A percentile compares a stretch with the other conserved stretches of the same genome.
Evolutionary conservation across 2,329 filamentous ascomycete genomes (phyloP).

Genomic region (Aureobasidium sp.): DNA sequence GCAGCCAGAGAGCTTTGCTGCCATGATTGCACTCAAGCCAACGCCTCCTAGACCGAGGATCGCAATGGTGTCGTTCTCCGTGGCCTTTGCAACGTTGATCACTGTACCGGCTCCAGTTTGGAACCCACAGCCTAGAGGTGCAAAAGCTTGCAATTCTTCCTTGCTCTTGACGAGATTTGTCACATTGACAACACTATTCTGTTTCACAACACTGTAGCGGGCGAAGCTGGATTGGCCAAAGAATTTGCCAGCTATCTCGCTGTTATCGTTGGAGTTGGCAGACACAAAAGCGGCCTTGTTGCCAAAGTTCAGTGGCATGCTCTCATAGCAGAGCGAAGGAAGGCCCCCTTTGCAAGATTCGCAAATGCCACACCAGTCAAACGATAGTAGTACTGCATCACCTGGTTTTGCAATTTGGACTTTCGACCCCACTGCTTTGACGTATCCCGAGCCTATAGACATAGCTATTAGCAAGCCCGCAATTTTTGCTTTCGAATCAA

Average conservation of each 20-base stretch:
- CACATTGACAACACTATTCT: slow-evolving; percentile 38
- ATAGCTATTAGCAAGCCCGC: neutral
- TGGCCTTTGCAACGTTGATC: slow-evolving; percentile 35
- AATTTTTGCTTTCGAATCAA: too few relatives aligned
- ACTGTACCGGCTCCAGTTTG: slow-evolving; percentile 41
- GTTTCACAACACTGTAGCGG: slow-evolving; percentile 33
- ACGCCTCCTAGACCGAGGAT: slow-evolving; percentile 43
- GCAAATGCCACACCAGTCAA: slow-evolving; percentile 42
- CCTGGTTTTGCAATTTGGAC: slow-evolving; percentile 38
- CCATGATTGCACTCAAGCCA: slow-evolving; percentile 43
- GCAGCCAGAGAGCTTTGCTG: slow-evolving; percentile 38
- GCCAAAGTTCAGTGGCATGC: slow-evolving; percentile 42
- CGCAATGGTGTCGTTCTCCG: slow-evolving; percentile 32
- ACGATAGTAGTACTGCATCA: slow-evolving; percentile 44
- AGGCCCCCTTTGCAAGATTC: slow-evolving; percentile 41
- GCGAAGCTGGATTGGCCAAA: slow-evolving; percentile 45
- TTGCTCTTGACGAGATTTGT: slow-evolving; percentile 32
- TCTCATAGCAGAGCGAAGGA: slow-evolving; percentile 44
- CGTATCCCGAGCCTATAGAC: slow-evolving; percentile 39
- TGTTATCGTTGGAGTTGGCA: slow-evolving; percentile 22
- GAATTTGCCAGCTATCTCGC: slow-evolving; percentile 36
- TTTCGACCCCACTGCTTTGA: slow-evolving; percentile 38
- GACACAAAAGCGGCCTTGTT: slow-evolving; percentile 25
- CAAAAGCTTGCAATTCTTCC: slow-evolving; percentile 37
- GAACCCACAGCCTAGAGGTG: slow-evolving; percentile 42